Percentiles rank a stretch among this genome's conserved stretches.
Evolutionary conservation across 2,329 filamentous ascomycete genomes (phyloP).

Genomic region (Onygenales sp.): DNA sequence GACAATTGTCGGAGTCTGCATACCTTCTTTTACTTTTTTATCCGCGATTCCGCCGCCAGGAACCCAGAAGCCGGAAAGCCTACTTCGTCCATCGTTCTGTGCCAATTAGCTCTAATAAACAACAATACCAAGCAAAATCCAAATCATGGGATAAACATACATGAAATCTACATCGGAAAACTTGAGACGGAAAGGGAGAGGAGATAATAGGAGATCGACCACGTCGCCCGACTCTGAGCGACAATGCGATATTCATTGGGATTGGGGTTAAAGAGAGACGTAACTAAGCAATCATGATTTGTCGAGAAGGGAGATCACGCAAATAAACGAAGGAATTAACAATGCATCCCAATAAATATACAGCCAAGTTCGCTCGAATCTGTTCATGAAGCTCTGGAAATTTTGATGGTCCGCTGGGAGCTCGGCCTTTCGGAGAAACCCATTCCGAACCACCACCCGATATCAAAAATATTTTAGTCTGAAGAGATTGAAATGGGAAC

Average conservation of each 20-base stretch:
- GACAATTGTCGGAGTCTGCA: neutral
- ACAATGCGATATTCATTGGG: neutral
- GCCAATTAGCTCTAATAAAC: neutral
- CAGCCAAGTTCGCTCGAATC: neutral
- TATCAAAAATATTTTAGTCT: conserved; percentile 4
- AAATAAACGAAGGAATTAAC: neutral
- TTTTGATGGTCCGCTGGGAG: neutral
- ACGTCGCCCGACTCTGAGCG: neutral
- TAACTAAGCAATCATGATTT: neutral
- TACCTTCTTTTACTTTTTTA: conserved; percentile 39
- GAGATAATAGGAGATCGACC: neutral
- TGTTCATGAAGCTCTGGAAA: neutral
- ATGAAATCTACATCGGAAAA: conserved; percentile 21
- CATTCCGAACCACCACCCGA: conserved; percentile 1
- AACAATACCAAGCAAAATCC: neutral
- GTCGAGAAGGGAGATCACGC: too few species aligned
- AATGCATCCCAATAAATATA: neutral
- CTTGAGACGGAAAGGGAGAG: neutral
- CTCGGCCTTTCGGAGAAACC: neutral
- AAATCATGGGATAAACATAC: conserved; percentile 21
- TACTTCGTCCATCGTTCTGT: conserved; percentile 47
- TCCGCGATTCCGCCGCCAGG: conserved; percentile 61
- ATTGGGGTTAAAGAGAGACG: neutral
- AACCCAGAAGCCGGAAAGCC: conserved; percentile 69
- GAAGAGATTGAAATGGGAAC: neutral